Percentiles rank a stretch among this genome's conserved stretches.
Evolutionary conservation across 495 filamentous ascomycete genomes (phyloP).

Genomic region (Penicillium roqueforti): DNA sequence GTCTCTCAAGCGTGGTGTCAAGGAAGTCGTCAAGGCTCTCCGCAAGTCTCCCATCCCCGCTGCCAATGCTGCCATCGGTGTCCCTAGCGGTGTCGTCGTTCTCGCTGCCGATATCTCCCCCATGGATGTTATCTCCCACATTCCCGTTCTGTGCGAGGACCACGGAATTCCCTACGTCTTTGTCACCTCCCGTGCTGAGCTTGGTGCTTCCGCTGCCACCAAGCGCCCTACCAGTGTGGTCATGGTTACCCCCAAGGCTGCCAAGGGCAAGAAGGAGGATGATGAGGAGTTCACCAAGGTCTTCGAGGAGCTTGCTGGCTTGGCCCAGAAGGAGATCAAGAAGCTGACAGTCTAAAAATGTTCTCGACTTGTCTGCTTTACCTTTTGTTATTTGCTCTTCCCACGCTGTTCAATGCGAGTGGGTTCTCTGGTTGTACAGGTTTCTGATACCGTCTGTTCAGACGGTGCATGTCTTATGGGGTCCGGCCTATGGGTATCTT

Average conservation of each 20-base stretch:
- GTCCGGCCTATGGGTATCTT: slow-evolving; percentile 45
- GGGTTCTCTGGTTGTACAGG: slow-evolving; percentile 44
- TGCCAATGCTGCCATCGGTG: slow-evolving; percentile 46
- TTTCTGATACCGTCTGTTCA: slow-evolving; percentile 40
- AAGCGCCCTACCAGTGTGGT: slow-evolving; percentile 95
- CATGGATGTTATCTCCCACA: slow-evolving; percentile 95
- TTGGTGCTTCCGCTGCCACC: slow-evolving; percentile 85
- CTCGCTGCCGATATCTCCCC: slow-evolving; percentile 96
- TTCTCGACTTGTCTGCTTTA: slow-evolving; percentile 24
- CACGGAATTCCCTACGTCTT: slow-evolving; percentile 93
- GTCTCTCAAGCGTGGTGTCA: slow-evolving; percentile 92
- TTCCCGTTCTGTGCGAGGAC: slow-evolving; percentile 96
- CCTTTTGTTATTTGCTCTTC: slow-evolving; percentile 24
- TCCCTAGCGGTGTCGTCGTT: slow-evolving; percentile 72
- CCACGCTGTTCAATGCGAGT: slow-evolving; percentile 27
- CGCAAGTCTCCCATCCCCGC: slow-evolving; percentile 70
- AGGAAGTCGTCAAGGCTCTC: slow-evolving; percentile 96
- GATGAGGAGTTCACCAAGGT: slow-evolving; percentile 66
- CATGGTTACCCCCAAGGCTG: slow-evolving; percentile 66
- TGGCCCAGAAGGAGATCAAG: slow-evolving; percentile 65
- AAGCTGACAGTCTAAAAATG: slow-evolving; percentile 42
- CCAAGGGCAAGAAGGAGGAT: slow-evolving; percentile 52
- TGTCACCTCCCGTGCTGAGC: slow-evolving; percentile 78
- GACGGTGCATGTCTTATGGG: slow-evolving; percentile 45
- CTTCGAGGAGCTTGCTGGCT: slow-evolving; percentile 68